These are phyloP conservation scores for Aphanomyces astaci DNA, from an alignment of 352 stramenopile species.

Conservation along the genomic window DNA sequence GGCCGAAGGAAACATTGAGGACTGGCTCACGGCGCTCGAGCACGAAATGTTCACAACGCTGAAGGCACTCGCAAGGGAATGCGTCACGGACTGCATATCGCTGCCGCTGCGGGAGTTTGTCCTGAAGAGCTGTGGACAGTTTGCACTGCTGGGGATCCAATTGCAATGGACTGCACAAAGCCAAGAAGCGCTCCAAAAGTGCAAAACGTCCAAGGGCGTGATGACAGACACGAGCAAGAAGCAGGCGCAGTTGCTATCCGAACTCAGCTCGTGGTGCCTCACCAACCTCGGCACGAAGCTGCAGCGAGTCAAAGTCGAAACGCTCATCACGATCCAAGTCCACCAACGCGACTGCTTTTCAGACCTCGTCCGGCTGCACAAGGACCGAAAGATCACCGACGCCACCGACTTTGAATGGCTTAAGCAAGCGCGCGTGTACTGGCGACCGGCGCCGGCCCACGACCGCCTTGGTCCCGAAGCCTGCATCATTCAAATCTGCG, in stretches of 20 bases:
- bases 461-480: slow-evolving; percentile 85
- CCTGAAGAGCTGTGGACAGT: slow-evolving; percentile 59
- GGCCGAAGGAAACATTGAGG: slow-evolving; percentile 74
- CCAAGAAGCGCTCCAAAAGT: slow-evolving; percentile 66
- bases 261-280: slow-evolving; percentile 88
- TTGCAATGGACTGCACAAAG: slow-evolving; percentile 69
- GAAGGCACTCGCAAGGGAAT: slow-evolving; percentile 53
- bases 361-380: slow-evolving; percentile 59
- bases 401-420: slow-evolving; percentile 79
- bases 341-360: slow-evolving; percentile 79
- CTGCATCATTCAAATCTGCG: slow-evolving; percentile 91
- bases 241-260: slow-evolving; percentile 69
- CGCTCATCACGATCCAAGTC: slow-evolving; percentile 90
- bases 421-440: slow-evolving; percentile 77
- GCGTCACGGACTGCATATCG: slow-evolving; percentile 41
- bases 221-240: slow-evolving; percentile 80
- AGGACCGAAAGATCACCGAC: slow-evolving; percentile 69
- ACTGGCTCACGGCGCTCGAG: slow-evolving; percentile 67
- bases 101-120: slow-evolving; percentile 60
- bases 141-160: slow-evolving; percentile 67
- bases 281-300: slow-evolving; percentile 85
- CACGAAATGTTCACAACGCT: slow-evolving; percentile 61
- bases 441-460: slow-evolving; percentile 50
- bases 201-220: slow-evolving; percentile 71
- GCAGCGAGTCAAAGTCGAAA: slow-evolving; percentile 90